Percentiles rank a stretch among this genome's conserved stretches.
phyloP scores from a whole-genome alignment of 2,329 filamentous ascomycete genomes.

The Epichloe baconii region DNA sequence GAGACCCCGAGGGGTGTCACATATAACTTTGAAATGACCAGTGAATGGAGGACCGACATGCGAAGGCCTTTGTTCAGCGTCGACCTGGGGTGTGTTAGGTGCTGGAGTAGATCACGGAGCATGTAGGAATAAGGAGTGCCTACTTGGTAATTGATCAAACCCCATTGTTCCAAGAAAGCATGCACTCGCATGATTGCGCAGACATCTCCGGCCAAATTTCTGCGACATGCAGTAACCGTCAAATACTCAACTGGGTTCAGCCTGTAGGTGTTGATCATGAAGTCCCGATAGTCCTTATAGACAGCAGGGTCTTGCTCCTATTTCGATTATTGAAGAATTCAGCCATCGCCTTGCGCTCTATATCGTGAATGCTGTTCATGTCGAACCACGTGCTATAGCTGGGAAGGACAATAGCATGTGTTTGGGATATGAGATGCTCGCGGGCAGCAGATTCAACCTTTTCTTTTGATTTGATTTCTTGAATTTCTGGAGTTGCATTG shows the following conservation, averaged over 20 bases:
- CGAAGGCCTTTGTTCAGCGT: slow-evolving; percentile 87
- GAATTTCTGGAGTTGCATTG: slow-evolving; percentile 33
- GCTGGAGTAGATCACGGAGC: background rate
- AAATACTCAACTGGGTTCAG: slow-evolving; percentile 93
- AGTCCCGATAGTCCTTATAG: slow-evolving; percentile 98
- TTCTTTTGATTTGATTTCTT: slow-evolving; percentile 61
- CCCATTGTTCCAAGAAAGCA: slow-evolving; percentile 96
- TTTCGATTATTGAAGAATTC: slow-evolving; percentile 99
- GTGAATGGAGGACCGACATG: slow-evolving; percentile 95
- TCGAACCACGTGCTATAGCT: slow-evolving; percentile 99
- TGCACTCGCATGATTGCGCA: slow-evolving; percentile 99
- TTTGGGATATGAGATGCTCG: slow-evolving; percentile 84
- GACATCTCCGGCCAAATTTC: slow-evolving; percentile 92
- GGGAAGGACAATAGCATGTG: slow-evolving; percentile 88
- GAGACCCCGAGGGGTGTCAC: slow-evolving; percentile 80
- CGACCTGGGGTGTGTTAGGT: slow-evolving; percentile 50
- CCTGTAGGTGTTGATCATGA: slow-evolving; percentile 99
- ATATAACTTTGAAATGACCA: slow-evolving; percentile 91
- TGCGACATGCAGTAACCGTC: slow-evolving; percentile 87
- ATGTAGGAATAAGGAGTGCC: background rate
- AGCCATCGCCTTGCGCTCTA: slow-evolving; percentile 87
- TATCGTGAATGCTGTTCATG: slow-evolving; percentile 81
- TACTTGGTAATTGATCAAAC: slow-evolving; percentile 97
- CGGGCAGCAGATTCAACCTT: slow-evolving; percentile 75
- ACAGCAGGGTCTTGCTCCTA: slow-evolving; percentile 92